Evolutionary conservation across 1,284 basidiomycete genomes (phyloP).

Genomic region (Malassezia nana): DNA sequence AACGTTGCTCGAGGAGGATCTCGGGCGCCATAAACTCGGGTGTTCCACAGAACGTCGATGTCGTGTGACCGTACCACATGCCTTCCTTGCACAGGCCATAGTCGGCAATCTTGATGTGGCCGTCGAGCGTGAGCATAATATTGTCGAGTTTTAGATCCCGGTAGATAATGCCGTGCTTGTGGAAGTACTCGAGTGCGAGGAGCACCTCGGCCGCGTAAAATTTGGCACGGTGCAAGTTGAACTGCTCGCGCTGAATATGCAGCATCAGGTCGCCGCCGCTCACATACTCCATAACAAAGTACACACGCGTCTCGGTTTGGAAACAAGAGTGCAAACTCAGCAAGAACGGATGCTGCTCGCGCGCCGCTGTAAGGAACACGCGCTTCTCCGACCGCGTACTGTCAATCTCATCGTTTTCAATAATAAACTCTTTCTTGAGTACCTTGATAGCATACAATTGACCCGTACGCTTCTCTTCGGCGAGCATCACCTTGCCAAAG

Average conservation of each 20-base stretch:
- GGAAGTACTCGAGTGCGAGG: slow-evolving; percentile 94
- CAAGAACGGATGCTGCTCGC: slow-evolving; percentile 93
- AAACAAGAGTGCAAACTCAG: slow-evolving; percentile 96
- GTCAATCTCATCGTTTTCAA: slow-evolving; percentile 99
- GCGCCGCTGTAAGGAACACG: slow-evolving; percentile 88
- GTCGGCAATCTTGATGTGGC: slow-evolving; percentile 97
- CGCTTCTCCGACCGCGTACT: slow-evolving; percentile 99
- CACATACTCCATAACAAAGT: slow-evolving; percentile 69
- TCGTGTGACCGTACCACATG: slow-evolving; percentile 96
- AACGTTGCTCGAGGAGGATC: slow-evolving; percentile 95
- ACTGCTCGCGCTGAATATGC: slow-evolving; percentile 71
- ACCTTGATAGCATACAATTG: slow-evolving; percentile 98
- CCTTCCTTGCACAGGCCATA: slow-evolving; percentile 99
- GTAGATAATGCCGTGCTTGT: slow-evolving; percentile 83
- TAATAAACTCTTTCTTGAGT: slow-evolving; percentile 99
- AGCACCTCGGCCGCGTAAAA: slow-evolving; percentile 98
- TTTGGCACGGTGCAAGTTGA: slow-evolving; percentile 75
- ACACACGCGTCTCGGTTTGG: slow-evolving; percentile 95
- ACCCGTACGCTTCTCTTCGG: slow-evolving; percentile 87
- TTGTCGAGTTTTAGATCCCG: slow-evolving; percentile 92
- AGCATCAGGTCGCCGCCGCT: slow-evolving; percentile 71
- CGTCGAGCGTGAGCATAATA: slow-evolving; percentile 89
- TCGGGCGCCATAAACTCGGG: slow-evolving; percentile 99
- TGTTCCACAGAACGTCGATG: slow-evolving; percentile 97
- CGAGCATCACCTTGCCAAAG: slow-evolving; percentile 99